Evolutionary conservation across 306 rosid genomes (phyloP), one percentile per base, ranked within the genome.

Genomic region (Castanea crenata): DNA sequence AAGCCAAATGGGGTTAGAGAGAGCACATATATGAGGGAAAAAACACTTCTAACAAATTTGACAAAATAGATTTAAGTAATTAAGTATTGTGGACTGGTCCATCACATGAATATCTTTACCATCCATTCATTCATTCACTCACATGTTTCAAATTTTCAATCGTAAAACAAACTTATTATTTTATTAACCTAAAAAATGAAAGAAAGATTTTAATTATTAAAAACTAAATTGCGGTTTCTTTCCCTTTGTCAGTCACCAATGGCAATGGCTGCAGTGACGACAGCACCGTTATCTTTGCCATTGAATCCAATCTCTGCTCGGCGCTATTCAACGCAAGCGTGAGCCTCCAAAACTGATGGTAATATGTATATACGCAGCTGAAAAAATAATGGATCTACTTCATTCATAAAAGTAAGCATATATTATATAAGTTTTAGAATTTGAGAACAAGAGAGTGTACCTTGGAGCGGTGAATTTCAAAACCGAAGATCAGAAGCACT

Each of bases 251-350:
- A 6, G 78, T 77, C 77, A 73, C 21, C 81, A 49, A 83, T 86
- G 87, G 85, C 86, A 6, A 35, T 35, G 85, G 81, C 83, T 83
- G 76, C 74, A 61, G 75, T 76, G 21, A 77, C 81, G 9, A 6
- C 2, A 8, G 62, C 89, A 34, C 44, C 87, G 41, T 44, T 77
- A 44, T 52, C 79, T 76, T 70, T 86, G 64, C 63, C 86, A 54
- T 51, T 78, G 56, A 10, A 34, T 38, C 32, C 80, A 32, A 18
- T 80, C 49, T 79, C 80, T 69, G 83, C 41, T 41, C 32, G 74
- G 44, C 29, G 75, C 59, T 57, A 55, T 49, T 71, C 86, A 38
- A 70, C 74, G 69, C 75, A 81, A 44, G 27, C 74, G 71, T 71
- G 83, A 44, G 27, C 79, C 38, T 25, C 75, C 25, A 46, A 69